These are phyloP conservation scores for Hanseniaspora meyeri DNA, from an alignment of 805 yeast genomes.

Conservation along the genomic window DNA sequence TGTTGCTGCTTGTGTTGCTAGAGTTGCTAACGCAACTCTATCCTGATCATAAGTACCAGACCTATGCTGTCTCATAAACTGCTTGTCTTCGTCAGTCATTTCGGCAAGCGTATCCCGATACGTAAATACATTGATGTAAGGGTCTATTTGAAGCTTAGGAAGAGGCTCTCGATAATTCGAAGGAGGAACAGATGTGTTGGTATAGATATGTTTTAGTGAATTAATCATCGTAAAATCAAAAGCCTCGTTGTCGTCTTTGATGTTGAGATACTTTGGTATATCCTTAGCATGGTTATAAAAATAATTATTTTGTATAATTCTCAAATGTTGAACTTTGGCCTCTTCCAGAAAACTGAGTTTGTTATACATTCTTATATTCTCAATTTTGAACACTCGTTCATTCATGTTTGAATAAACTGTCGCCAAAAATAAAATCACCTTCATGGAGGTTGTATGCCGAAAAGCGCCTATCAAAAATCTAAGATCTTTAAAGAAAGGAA, in stretches of 20 bases:
- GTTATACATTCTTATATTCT: background rate
- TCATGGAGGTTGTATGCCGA: background rate
- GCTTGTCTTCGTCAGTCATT: background rate
- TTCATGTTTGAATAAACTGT: background rate
- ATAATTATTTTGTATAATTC: background rate
- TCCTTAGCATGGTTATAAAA: background rate
- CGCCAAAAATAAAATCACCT: background rate
- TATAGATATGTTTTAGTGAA: background rate
- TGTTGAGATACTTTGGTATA: background rate
- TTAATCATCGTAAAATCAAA: background rate
- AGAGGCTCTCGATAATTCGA: background rate
- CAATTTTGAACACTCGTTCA: background rate
- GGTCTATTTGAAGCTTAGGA: background rate
- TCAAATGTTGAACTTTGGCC: background rate
- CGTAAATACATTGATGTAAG: background rate
- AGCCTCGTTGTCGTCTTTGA: background rate
- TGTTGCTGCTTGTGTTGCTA: background rate
- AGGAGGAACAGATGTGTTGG: background rate
- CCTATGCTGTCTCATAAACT: background rate
- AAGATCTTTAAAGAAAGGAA: conserved; percentile 33
- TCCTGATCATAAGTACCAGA: background rate
- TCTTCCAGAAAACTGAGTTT: background rate
- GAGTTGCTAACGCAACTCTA: background rate
- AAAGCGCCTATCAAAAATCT: conserved; percentile 35
- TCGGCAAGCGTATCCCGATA: background rate